These are phyloP conservation scores for Mortierella hygrophila DNA, from an alignment of 192 early-diverging fungal species.

Conservation along the genomic window DNA sequence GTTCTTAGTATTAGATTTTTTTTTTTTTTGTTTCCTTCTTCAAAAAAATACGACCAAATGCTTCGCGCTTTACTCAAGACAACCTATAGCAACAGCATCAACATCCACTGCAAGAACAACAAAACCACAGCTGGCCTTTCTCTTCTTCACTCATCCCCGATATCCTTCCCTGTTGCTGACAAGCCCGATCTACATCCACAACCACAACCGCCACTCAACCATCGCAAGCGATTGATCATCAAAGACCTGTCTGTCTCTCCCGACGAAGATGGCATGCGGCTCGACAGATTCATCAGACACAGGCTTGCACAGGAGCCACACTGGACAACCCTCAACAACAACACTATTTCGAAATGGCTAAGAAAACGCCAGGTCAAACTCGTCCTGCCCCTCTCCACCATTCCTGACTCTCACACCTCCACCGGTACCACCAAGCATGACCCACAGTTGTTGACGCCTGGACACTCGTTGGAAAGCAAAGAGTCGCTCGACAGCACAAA, in stretches of 20 bases:
- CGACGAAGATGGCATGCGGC: slow-evolving; percentile 42
- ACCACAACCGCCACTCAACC: not conserved
- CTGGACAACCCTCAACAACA: slow-evolving; percentile 7
- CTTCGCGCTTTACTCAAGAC: not conserved
- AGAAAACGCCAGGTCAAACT: slow-evolving; percentile 26
- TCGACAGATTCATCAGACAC: slow-evolving; percentile 34
- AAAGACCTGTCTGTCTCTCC: slow-evolving; percentile 20
- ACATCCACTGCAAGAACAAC: not conserved
- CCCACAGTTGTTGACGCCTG: not conserved
- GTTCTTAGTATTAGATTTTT: too few species aligned
- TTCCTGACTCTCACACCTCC: not conserved
- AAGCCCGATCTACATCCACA: not conserved
- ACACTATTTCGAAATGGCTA: slow-evolving; percentile 25
- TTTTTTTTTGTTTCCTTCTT: too few species aligned
- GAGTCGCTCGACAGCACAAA: not conserved
- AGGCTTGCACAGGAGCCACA: slow-evolving; percentile 9
- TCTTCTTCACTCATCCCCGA: not conserved
- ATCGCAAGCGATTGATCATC: not conserved
- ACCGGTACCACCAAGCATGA: not conserved
- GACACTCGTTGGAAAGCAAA: not conserved
- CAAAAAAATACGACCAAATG: too few species aligned
- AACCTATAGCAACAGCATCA: not conserved
- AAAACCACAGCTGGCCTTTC: not conserved
- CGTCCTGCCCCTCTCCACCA: not conserved
- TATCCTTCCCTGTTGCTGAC: not conserved